phyloP scores from a whole-genome alignment of 75 land plant species.

The Selaginella moellendorffii region DNA sequence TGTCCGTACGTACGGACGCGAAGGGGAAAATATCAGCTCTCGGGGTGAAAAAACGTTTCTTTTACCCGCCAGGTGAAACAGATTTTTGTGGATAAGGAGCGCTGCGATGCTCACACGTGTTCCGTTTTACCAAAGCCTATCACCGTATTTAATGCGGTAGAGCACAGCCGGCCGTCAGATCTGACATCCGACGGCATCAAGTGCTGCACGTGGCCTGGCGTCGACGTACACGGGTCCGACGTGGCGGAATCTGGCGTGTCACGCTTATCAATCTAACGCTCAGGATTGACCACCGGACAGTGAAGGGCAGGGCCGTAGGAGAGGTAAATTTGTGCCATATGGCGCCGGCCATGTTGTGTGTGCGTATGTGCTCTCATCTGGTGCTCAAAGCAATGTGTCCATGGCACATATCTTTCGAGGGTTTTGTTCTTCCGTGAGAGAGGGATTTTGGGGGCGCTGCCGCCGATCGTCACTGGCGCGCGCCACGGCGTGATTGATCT shows the following conservation, averaged over 20 bases:
- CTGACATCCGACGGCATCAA: neutral
- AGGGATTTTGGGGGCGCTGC: too few species aligned
- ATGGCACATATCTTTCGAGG: neutral
- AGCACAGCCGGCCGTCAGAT: neutral
- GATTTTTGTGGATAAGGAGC: too few species aligned
- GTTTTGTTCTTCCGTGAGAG: neutral
- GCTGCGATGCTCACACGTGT: too few species aligned
- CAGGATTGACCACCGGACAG: neutral
- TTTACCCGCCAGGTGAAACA: too few species aligned
- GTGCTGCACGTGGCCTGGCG: neutral
- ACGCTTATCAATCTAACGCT: neutral
- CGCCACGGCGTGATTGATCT: too few species aligned
- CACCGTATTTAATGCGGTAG: neutral
- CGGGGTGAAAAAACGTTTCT: too few species aligned
- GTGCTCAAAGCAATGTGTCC: neutral
- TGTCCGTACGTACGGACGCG: too few species aligned
- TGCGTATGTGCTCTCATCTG: neutral
- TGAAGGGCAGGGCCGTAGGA: neutral
- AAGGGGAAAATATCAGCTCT: too few species aligned
- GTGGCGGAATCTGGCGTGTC: conserved; percentile 1
- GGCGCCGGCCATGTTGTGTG: neutral
- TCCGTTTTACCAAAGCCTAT: neutral
- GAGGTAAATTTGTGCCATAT: neutral
- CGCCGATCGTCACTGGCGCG: too few species aligned
- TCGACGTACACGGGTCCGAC: neutral